Percentiles rank a stretch among this genome's conserved stretches.
Evolutionary conservation across 441 rosid species (phyloP).

Genomic region (Erodium moschatum): DNA sequence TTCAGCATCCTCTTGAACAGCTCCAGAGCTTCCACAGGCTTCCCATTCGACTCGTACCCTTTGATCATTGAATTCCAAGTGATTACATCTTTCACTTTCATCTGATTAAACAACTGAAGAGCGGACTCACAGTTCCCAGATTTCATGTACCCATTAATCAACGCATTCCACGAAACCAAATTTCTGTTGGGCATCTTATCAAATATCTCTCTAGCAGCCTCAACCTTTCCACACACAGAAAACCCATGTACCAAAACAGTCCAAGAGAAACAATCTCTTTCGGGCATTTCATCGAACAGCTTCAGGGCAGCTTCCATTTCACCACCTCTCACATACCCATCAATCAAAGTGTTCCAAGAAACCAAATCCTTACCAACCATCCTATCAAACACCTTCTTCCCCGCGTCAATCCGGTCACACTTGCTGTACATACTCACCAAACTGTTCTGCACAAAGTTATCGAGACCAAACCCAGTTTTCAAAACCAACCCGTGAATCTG

Average conservation of each 20-base stretch:
- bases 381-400: conserved; percentile 35
- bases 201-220: conserved; percentile 40
- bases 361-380: conserved; percentile 39
- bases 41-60: conserved; percentile 37
- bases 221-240: conserved; percentile 31
- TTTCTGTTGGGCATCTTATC: conserved; percentile 37
- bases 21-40: conserved; percentile 32
- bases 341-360: conserved; percentile 42
- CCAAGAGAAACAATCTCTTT: conserved; percentile 43
- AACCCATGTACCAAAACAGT: conserved; percentile 44
- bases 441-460: conserved; percentile 47
- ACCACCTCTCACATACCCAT: conserved; percentile 36
- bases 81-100: conserved; percentile 31
- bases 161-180: conserved; percentile 41
- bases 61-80: conserved; percentile 47
- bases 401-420: conserved; percentile 33
- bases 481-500: conserved; percentile 43
- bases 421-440: conserved; percentile 39
- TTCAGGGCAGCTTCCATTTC: conserved; percentile 29
- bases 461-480: conserved; percentile 33
- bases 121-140: conserved; percentile 32
- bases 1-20: conserved; percentile 29
- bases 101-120: conserved; percentile 25
- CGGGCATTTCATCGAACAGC: conserved; percentile 44
- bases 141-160: conserved; percentile 45